Conservation (phyloP, 805 yeast species). For the Teunomyces gatunensis region DNA sequence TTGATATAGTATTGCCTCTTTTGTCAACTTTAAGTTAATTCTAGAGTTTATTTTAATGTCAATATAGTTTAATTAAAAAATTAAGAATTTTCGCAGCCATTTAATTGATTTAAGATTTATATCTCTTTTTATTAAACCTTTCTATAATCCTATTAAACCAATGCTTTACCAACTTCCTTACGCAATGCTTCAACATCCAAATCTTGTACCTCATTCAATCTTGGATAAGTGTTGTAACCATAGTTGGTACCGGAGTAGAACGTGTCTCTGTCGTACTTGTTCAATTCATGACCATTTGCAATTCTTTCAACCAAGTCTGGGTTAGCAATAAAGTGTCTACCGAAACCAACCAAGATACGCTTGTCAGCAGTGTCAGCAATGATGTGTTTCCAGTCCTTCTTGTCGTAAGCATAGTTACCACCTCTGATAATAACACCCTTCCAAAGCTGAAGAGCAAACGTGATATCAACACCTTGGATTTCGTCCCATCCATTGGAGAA, state of each 20-base stretch:
- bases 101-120: slow-evolving; percentile 17
- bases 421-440: slow-evolving; percentile 28
- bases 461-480: slow-evolving; percentile 20
- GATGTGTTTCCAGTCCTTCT: slow-evolving; percentile 16
- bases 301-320: slow-evolving; percentile 54
- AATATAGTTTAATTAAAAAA: no score
- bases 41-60: no score
- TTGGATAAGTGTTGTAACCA: slow-evolving; percentile 13
- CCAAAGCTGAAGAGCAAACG: slow-evolving; percentile 29
- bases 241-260: slow-evolving; percentile 42
- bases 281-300: slow-evolving; percentile 37
- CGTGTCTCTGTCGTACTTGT: slow-evolving; percentile 45
- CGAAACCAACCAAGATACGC: slow-evolving; percentile 36
- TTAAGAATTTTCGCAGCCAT: slow-evolving; percentile 14
- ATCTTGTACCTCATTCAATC: background rate
- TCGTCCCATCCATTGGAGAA: slow-evolving; percentile 15
- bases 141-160: slow-evolving; percentile 32
- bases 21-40: no score
- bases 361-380: slow-evolving; percentile 11
- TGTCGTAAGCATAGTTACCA: slow-evolving; percentile 21
- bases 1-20: no score
- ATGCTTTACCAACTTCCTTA: background rate
- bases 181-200: background rate
- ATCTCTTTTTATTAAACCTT: slow-evolving; percentile 41
- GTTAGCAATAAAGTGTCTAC: slow-evolving; percentile 52